Evolutionary conservation across 2,329 filamentous ascomycete species (phyloP), one percentile per base, ranked within the genome.

Genomic region (Beauveria sp.): DNA sequence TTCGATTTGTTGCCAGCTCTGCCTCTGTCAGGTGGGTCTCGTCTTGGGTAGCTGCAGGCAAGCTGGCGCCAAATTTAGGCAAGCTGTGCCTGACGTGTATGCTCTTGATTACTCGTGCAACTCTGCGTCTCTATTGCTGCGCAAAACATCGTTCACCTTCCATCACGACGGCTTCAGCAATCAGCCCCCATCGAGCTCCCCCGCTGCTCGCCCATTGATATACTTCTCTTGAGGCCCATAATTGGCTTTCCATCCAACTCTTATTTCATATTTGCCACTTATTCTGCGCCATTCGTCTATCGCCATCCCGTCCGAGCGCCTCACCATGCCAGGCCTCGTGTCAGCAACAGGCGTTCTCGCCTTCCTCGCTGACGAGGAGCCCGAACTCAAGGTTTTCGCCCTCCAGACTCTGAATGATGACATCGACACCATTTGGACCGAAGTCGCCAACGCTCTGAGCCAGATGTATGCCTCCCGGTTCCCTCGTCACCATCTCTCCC

Each of bases 401-500:
- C 83, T 99, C 67, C 90, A 96, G 79, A 92, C 91, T 67, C 85
- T 99, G 71, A 96, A 99, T 77, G 90, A 94, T 69, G 90, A 97
- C 72, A 96, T 99, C 70, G 92, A 97, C 75, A 89, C 93, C 65
- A 86, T 99, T 68, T 99, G 94, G 94, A 96, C 92, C 64, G 94
- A 99, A 77, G 92, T 99, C 65, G 93, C 94, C 58, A 91, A 89
- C 61, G 89, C 91, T 63, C 85, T 99, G 71, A 92, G 89, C 71
- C 88, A 96, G 77, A 97, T 99, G 93, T 97, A 83, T 63, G 74
- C 62, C 60, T 62, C 43, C 34, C 57, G 40, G 43, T 47, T 62
- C 28, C 18, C 22, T 44, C 44, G 34, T 43, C 41, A 41, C 48
- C 30, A n/a, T 7, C 41, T 26, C 24, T 47, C 30, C 44, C 28